Evolutionary conservation across 2,329 filamentous ascomycete genomes (phyloP).

Genomic region (Diaporthe australafricana): DNA sequence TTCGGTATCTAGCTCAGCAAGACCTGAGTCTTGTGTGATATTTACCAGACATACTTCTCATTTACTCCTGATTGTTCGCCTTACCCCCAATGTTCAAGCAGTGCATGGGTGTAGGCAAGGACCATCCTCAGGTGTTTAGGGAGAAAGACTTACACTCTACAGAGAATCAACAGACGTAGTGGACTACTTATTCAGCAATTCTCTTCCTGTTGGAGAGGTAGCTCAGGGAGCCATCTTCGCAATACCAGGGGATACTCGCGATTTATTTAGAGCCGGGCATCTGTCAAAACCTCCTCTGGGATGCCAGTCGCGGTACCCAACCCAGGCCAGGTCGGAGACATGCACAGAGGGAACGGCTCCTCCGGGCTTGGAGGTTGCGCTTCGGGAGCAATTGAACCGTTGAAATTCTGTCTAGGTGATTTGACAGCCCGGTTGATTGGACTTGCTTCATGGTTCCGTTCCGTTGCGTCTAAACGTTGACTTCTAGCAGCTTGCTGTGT

Average conservation of each 20-base stretch:
- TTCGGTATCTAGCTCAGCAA: no score
- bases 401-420: no score
- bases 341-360: background rate
- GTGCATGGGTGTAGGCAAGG: no score
- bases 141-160: background rate
- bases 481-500: no score
- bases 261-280: background rate
- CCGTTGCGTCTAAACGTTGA: no score
- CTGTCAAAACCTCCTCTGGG: background rate
- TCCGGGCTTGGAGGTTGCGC: no score
- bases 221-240: background rate
- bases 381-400: no score
- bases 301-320: background rate
- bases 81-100: background rate
- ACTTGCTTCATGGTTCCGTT: no score
- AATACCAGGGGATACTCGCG: background rate
- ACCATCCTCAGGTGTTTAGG: background rate
- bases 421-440: no score
- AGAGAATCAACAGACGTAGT: background rate
- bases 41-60: background rate
- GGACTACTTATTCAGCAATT: background rate
- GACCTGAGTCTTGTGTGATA: no score
- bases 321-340: slow-evolving; percentile 5
- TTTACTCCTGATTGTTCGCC: background rate
- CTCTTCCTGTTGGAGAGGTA: background rate